Percentiles rank a stretch among this genome's conserved stretches.
Evolutionary conservation across 129 eudicot species (phyloP).

Genomic region (Tagetes erecta): DNA sequence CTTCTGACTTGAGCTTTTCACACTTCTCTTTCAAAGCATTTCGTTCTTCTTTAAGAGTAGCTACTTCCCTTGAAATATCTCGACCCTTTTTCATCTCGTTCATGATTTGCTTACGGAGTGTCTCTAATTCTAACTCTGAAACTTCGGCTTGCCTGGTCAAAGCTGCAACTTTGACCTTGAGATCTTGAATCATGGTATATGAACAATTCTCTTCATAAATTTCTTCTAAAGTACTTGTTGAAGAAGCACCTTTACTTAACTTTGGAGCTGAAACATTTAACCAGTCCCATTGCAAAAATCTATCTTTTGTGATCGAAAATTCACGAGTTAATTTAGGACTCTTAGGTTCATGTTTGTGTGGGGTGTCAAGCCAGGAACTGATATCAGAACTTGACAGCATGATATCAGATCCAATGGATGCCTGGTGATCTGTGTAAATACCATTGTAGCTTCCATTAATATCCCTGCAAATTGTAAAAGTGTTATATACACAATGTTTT

Average conservation of each 20-base stretch:
- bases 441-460: conserved; percentile 36
- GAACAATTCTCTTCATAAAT: conserved; percentile 44
- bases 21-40: conserved; percentile 52
- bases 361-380: conserved; percentile 59
- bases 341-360: conserved; percentile 41
- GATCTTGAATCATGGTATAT: conserved; percentile 52
- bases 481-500: background rate
- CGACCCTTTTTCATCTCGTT: conserved; percentile 75
- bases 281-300: conserved; percentile 53
- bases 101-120: conserved; percentile 72
- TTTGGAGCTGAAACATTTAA: conserved; percentile 51
- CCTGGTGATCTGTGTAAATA: conserved; percentile 33
- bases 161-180: conserved; percentile 54
- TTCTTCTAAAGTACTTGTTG: conserved; percentile 52
- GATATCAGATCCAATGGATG: conserved; percentile 73
- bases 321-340: conserved; percentile 23
- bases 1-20: conserved; percentile 43
- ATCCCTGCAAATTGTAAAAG: conserved; percentile 42
- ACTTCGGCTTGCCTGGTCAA: conserved; percentile 68
- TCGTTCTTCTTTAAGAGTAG: conserved; percentile 61
- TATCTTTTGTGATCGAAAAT: conserved; percentile 35
- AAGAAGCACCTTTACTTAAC: conserved; percentile 55
- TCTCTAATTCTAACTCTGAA: conserved; percentile 71
- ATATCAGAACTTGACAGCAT: conserved; percentile 71
- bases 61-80: conserved; percentile 61